Base-by-base conservation (phyloP, 352 stramenopile genomes). In the Thalassiosira mediterranea region DNA sequence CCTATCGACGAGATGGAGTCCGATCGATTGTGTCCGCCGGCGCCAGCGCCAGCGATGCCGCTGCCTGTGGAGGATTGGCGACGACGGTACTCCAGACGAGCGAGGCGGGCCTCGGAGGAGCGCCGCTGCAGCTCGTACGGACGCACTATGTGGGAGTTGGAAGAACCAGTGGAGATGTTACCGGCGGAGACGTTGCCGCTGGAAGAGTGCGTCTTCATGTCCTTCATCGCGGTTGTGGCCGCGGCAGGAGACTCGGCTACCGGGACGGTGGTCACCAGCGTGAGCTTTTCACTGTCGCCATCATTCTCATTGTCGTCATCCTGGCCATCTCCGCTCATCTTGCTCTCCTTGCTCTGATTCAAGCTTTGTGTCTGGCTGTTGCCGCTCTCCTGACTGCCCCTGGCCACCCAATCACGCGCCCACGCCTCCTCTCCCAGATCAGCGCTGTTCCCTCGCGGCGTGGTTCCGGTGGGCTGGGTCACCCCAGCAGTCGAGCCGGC, bases 1-100 rank as follows among this genome's bases (percentile, higher is more conserved):
- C n/a, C n/a, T n/a, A n/a, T n/a, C n/a, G n/a, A n/a, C n/a, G n/a
- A n/a, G n/a, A n/a, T n/a, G n/a, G n/a, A n/a, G n/a, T n/a, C n/a
- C n/a, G n/a, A n/a, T n/a, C n/a, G n/a, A n/a, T n/a, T n/a, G n/a
- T n/a, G n/a, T n/a, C n/a, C n/a, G n/a, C n/a, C n/a, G n/a, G n/a
- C n/a, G n/a, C n/a, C n/a, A n/a, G n/a, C n/a, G n/a, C n/a, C 40
- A 4, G 28, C 32, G 53, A 37, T 52, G n/a, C 70, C 63, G 3
- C 42, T 44, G 26, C 65, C 65, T 5, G 17, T 29, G 4, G 49
- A 72, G 15, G 64, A 72, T 53, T 81, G 72, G 8, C 46, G 31
- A 25, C 66, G 68, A 5, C 65, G 66, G 23, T 67, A 34, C 34
- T 59, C 32, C 23, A 81, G 46, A 51, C 72, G 72, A 26, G 15